Evolutionary conservation across 179 eudicot genomes (phyloP).

Genomic region (Spergularia azorica): DNA sequence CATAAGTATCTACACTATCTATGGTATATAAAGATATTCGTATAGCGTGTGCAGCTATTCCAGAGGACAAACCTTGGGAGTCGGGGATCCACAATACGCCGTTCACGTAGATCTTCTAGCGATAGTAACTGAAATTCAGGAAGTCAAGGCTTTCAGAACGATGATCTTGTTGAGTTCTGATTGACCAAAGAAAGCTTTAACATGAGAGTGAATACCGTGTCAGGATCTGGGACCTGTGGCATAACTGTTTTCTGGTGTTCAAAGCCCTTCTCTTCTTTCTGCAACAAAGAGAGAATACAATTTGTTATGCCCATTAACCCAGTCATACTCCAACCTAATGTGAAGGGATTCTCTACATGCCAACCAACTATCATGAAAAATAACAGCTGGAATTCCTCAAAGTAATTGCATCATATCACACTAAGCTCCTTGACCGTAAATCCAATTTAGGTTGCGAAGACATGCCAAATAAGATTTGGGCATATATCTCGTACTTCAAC

Average conservation of each 20-base stretch:
- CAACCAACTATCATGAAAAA: neutral
- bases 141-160: conserved; percentile 3
- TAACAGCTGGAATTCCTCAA: neutral
- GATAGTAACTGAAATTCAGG: conserved; percentile 64
- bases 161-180: neutral
- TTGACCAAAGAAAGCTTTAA: conserved; percentile 5
- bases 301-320: conserved; percentile 1
- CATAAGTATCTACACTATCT: no score
- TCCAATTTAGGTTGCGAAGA: neutral
- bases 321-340: neutral
- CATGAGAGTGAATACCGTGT: conserved; percentile 46
- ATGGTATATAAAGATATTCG: no score
- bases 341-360: neutral
- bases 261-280: conserved; percentile 87
- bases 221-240: conserved; percentile 83
- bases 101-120: conserved; percentile 82
- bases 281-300: conserved; percentile 28
- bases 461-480: neutral
- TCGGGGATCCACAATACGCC: conserved; percentile 83
- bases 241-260: conserved; percentile 78
- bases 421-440: neutral
- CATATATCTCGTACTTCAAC: neutral
- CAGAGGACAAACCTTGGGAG: conserved; percentile 64
- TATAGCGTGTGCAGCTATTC: no score
- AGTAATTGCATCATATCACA: neutral